phyloP scores from a whole-genome alignment of 768 basidiomycete species.

The Austroboletus eburneus region DNA sequence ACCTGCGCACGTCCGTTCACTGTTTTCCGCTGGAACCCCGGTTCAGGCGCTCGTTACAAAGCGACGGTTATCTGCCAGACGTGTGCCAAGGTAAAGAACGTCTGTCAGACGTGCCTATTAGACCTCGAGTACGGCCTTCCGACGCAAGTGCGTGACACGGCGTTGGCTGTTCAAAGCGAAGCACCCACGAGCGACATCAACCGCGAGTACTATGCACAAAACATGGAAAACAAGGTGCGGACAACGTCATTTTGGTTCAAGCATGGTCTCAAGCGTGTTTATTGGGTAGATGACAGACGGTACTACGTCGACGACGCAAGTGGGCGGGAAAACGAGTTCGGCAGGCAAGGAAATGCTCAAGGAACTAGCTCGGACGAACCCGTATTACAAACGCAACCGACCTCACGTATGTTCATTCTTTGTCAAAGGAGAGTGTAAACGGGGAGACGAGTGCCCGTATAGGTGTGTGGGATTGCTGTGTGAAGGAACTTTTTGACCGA shows the following conservation, averaged over 20 bases:
- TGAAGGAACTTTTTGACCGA: no score
- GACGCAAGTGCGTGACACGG: slow-evolving; percentile 96
- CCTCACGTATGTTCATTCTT: slow-evolving; percentile 96
- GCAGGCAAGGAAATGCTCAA: slow-evolving; percentile 98
- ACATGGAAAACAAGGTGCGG: slow-evolving; percentile 76
- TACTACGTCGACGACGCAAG: slow-evolving; percentile 57
- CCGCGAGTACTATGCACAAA: slow-evolving; percentile 91
- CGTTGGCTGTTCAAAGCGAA: slow-evolving; percentile 76
- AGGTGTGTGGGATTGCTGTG: slow-evolving; percentile 39
- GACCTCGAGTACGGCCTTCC: slow-evolving; percentile 96
- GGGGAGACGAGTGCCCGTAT: slow-evolving; percentile 92
- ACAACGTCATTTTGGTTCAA: background rate
- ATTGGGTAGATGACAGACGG: slow-evolving; percentile 57
- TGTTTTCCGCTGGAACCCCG: slow-evolving; percentile 98
- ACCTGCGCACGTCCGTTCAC: slow-evolving; percentile 96
- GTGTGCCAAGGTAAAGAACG: slow-evolving; percentile 92
- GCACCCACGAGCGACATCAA: slow-evolving; percentile 98
- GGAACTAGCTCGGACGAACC: slow-evolving; percentile 89
- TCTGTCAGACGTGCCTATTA: slow-evolving; percentile 96
- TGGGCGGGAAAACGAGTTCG: slow-evolving; percentile 55
- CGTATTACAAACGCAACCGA: slow-evolving; percentile 94
- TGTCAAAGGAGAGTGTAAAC: slow-evolving; percentile 89
- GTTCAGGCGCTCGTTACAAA: slow-evolving; percentile 89
- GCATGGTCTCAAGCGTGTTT: background rate
- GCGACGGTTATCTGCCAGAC: slow-evolving; percentile 97